Evolutionary conservation across 2,329 filamentous ascomycete species (phyloP), one percentile per base, ranked within the genome.

Genomic region (Neurospora crassa): DNA sequence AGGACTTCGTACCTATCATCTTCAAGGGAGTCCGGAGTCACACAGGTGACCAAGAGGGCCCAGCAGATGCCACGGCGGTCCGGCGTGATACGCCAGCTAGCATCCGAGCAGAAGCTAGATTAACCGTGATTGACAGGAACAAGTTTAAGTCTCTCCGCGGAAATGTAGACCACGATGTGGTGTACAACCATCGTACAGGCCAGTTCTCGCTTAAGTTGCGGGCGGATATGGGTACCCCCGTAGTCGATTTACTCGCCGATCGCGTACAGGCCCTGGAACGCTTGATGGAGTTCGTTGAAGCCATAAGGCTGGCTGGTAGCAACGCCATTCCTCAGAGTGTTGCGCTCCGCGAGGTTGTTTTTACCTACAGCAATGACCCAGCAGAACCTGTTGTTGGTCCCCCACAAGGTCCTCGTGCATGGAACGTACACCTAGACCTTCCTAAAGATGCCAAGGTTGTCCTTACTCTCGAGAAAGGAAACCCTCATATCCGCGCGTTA

Each of bases 221-320:
- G 11, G 86, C 88, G 0, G 81, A 83, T 1, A 86, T 91, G 67
- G 90, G 90, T 24, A 81, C 83, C 67, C 83, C 89, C 0, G 84
- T 91, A 16, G 79, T 93, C 4, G 83, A 85, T 4, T 81, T 84
- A n/a, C 83, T 94, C 24, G 82, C 84, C 73, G 82, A 85, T 69
- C 85, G 89, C 40, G 82, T 94, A 67, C 86, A 88, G 74, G 87
- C 89, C 14, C 87, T 96, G 71, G 88, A 92, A 76, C 87, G 90
- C 24, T 84, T 96, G 40, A 89, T 93, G 47, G 86, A 87, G 63
- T 92, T 92, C 76, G 83, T 93, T 37, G 86, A 89, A 67, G 88
- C 90, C 1, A 86, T 94, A 73, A 83, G 88, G 70, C 82, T 84
- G 73, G 83, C 87, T 74, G 82, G 83, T 67, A 84, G 83, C 18